phyloP scores from a whole-genome alignment of 140 eudicot genomes.

The Bidens hawaiensis region DNA sequence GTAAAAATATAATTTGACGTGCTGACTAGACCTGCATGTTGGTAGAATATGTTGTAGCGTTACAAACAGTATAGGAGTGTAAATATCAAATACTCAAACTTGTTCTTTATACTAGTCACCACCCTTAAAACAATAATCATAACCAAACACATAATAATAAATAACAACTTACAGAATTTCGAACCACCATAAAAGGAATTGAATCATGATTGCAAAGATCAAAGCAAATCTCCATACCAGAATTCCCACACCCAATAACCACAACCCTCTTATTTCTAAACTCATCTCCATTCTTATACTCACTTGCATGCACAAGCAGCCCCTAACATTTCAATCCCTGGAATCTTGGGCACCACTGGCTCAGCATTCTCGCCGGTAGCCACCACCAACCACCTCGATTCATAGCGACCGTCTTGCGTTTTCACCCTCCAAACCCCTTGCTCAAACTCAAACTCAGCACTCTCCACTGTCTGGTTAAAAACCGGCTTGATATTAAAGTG shows the following conservation, averaged over 20 bases:
- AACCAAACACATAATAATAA: background rate
- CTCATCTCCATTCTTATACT: conserved; percentile 50
- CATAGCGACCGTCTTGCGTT: conserved; percentile 41
- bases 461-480: conserved; percentile 45
- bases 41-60: no score
- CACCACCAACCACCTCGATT: conserved; percentile 64
- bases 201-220: conserved; percentile 72
- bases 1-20: no score
- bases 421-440: conserved; percentile 57
- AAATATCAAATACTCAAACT: background rate
- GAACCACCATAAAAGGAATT: conserved; percentile 58
- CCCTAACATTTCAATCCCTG: conserved; percentile 57
- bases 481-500: conserved; percentile 51
- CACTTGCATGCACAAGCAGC: conserved; percentile 56
- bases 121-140: background rate
- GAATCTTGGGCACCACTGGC: conserved; percentile 60
- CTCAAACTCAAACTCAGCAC: conserved; percentile 33
- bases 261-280: conserved; percentile 46
- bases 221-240: conserved; percentile 91
- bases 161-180: conserved; percentile 62
- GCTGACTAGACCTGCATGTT: no score
- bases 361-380: conserved; percentile 90
- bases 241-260: conserved; percentile 89
- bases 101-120: background rate
- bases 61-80: no score